Percentiles rank a stretch among this genome's conserved stretches.
These are phyloP conservation scores for Ustilago hordei DNA, from an alignment of 1,284 basidiomycete species.

Conservation along the genomic window DNA sequence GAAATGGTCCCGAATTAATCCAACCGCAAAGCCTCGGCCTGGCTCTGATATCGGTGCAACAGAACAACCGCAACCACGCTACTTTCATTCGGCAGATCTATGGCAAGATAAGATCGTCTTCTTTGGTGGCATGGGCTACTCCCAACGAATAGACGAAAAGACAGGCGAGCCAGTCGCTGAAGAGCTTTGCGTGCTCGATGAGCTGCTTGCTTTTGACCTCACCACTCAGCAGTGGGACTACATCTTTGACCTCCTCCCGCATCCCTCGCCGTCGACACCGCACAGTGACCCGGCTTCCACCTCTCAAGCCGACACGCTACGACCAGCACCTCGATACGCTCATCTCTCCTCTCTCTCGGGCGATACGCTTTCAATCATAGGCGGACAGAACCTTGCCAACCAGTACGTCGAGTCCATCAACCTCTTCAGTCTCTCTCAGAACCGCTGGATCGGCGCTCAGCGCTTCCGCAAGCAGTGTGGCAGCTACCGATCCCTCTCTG, in stretches of 20 bases:
- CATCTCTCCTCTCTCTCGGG: slow-evolving; percentile 60
- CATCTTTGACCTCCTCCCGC: slow-evolving; percentile 29
- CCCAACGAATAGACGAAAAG: slow-evolving; percentile 18
- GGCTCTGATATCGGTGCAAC: slow-evolving; percentile 9
- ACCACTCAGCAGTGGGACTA: slow-evolving; percentile 59
- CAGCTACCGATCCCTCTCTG: slow-evolving; percentile 59
- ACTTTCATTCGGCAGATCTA: slow-evolving; percentile 65
- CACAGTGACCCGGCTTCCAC: slow-evolving; percentile 16
- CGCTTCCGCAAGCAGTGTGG: slow-evolving; percentile 61
- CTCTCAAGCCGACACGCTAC: slow-evolving; percentile 15
- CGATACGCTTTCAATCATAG: slow-evolving; percentile 82
- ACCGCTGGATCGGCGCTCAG: slow-evolving; percentile 51
- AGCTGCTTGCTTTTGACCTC: slow-evolving; percentile 61
- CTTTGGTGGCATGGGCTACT: slow-evolving; percentile 66
- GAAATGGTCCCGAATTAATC: slow-evolving; percentile 44
- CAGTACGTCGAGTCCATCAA: slow-evolving; percentile 70
- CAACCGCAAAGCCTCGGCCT: slow-evolving; percentile 13
- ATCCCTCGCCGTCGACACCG: background rate
- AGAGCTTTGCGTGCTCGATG: slow-evolving; percentile 61
- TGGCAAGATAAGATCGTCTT: slow-evolving; percentile 63
- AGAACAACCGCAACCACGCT: slow-evolving; percentile 55
- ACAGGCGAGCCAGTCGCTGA: slow-evolving; percentile 17
- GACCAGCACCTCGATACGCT: slow-evolving; percentile 59
- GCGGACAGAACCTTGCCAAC: slow-evolving; percentile 82
- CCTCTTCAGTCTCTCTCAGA: slow-evolving; percentile 54